Conservation (phyloP, 2,329 filamentous ascomycete species). For the Cercospora canescens region DNA sequence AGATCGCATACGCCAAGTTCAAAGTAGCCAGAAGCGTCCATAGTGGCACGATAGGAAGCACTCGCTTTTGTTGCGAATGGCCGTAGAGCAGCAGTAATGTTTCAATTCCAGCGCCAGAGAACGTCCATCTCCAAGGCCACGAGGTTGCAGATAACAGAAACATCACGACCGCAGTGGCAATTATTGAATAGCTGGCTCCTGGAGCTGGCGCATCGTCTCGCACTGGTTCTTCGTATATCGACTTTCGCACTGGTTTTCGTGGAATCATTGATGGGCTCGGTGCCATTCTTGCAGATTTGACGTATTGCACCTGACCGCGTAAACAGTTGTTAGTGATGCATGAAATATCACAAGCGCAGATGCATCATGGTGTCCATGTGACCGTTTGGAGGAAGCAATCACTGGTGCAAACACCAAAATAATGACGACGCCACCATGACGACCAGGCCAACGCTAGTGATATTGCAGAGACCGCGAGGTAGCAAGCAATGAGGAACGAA, state of each 20-base stretch:
- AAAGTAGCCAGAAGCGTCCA: slow-evolving; percentile 50
- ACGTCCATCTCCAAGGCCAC: slow-evolving; percentile 30
- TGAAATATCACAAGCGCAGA: background rate
- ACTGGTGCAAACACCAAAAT: background rate
- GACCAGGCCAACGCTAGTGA: slow-evolving; percentile 4
- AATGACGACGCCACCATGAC: slow-evolving; percentile 7
- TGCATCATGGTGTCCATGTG: background rate
- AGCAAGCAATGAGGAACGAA: background rate
- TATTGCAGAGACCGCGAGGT: background rate
- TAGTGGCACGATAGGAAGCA: slow-evolving; percentile 47
- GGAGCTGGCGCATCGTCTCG: slow-evolving; percentile 7
- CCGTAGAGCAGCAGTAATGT: slow-evolving; percentile 29
- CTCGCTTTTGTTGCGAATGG: slow-evolving; percentile 34
- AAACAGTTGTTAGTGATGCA: background rate
- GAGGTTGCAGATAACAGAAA: slow-evolving; percentile 18
- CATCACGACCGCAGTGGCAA: slow-evolving; percentile 19
- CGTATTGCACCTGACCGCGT: background rate
- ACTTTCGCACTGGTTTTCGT: slow-evolving; percentile 18
- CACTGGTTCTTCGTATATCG: slow-evolving; percentile 1
- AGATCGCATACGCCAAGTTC: slow-evolving; percentile 50
- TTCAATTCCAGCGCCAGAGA: slow-evolving; percentile 32
- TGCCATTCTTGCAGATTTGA: slow-evolving; percentile 13
- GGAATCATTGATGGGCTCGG: slow-evolving; percentile 23
- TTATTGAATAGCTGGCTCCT: slow-evolving; percentile 5
- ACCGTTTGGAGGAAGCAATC: background rate